phyloP scores from a whole-genome alignment of 306 rosid species.

The Glycyrrhiza uralensis region DNA sequence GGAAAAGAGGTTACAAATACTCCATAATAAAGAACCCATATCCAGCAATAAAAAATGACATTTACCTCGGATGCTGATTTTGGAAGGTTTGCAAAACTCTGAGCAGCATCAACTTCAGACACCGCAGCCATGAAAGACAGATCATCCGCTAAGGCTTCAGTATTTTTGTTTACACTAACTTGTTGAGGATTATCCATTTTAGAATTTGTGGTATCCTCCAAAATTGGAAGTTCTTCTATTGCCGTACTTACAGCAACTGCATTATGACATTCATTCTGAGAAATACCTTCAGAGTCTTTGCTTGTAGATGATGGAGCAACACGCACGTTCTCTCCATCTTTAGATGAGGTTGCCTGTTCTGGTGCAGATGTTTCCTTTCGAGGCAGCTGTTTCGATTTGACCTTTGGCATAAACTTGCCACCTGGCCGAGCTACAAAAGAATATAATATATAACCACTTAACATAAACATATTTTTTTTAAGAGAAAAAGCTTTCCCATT shows the following conservation, averaged over 20 bases:
- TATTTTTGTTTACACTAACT: background rate
- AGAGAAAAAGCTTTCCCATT: background rate
- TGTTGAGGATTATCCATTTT: conserved; percentile 11
- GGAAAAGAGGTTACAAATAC: background rate
- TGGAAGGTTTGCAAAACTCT: conserved; percentile 11
- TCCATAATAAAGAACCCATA: background rate
- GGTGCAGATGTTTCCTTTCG: conserved; percentile 35
- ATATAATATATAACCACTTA: background rate
- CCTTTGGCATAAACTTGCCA: conserved; percentile 55
- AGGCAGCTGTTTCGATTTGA: conserved; percentile 48
- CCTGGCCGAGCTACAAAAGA: conserved; percentile 44
- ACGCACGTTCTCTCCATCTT: conserved; percentile 33
- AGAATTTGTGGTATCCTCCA: conserved; percentile 1
- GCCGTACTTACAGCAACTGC: conserved; percentile 18
- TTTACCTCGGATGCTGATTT: conserved; percentile 36
- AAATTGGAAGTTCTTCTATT: conserved; percentile 20
- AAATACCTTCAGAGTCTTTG: background rate
- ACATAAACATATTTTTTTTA: background rate
- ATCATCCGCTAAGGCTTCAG: conserved; percentile 14
- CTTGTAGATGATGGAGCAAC: conserved; percentile 15
- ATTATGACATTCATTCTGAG: conserved; percentile 21
- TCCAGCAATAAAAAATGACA: background rate
- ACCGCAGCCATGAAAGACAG: background rate
- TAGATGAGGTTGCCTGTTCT: conserved; percentile 14
- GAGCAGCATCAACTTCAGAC: conserved; percentile 17